Percentiles rank a stretch among this genome's conserved stretches.
These are phyloP conservation scores for Pseudoneurospora amorphoporcata DNA, from an alignment of 495 filamentous ascomycete genomes.

Conservation along the genomic window DNA sequence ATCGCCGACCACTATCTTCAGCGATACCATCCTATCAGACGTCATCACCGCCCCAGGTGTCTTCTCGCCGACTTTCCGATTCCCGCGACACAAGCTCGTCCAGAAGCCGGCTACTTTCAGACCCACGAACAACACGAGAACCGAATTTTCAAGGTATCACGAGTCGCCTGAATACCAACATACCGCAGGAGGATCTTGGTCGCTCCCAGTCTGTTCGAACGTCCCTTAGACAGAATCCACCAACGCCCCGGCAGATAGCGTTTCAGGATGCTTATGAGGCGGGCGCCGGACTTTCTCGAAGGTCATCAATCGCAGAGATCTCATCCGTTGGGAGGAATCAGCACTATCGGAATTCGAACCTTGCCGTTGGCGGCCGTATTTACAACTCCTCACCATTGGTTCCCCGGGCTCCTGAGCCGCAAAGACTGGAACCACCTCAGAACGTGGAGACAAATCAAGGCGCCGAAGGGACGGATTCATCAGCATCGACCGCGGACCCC, in stretches of 20 bases:
- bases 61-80: conserved; percentile 35
- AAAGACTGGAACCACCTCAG: conserved; percentile 23
- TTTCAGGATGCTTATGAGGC: conserved; percentile 37
- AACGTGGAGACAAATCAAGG: conserved; percentile 22
- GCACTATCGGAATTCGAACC: conserved; percentile 42
- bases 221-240: conserved; percentile 25
- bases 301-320: not conserved
- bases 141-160: not conserved
- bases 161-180: not conserved
- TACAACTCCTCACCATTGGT: conserved; percentile 49
- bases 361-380: conserved; percentile 43
- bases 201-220: conserved; percentile 14
- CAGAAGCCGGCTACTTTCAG: conserved; percentile 19
- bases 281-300: conserved; percentile 7
- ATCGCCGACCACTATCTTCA: conserved; percentile 37
- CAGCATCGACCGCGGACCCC: conserved; percentile 72
- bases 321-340: conserved; percentile 22
- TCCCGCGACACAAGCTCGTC: conserved; percentile 26
- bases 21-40: conserved; percentile 28
- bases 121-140: conserved; percentile 24
- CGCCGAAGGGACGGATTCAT: conserved; percentile 65
- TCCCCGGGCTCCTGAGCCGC: conserved; percentile 33
- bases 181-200: conserved; percentile 6
- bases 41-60: conserved; percentile 24
- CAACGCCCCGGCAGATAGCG: conserved; percentile 30